Conservation (phyloP, 2,329 filamentous ascomycete genomes). For the Stemphylium vesicarium region DNA sequence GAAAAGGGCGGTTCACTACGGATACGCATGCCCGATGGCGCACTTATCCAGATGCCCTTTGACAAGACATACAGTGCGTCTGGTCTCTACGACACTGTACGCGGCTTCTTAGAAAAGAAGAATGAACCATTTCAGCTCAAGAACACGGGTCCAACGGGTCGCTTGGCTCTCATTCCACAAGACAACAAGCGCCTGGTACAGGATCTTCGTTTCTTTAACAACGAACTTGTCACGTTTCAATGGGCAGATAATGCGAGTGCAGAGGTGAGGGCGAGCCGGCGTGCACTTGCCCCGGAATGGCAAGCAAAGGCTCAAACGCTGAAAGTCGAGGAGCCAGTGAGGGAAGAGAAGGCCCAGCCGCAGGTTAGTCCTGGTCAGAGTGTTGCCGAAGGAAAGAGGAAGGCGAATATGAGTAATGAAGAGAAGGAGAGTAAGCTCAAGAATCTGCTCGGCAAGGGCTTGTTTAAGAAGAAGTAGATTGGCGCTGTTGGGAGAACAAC, state of each 20-base stretch:
- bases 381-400: constrained; percentile 42
- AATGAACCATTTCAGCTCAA: constrained; percentile 75
- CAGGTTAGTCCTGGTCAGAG: constrained; percentile 17
- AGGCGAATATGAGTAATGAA: constrained; percentile 35
- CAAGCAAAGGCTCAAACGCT: constrained; percentile 70
- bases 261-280: constrained; percentile 58
- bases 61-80: constrained; percentile 70
- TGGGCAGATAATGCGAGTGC: constrained; percentile 72
- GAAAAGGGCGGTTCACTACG: constrained; percentile 70
- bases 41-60: constrained; percentile 75
- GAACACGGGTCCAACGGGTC: constrained; percentile 62
- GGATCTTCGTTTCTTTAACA: constrained; percentile 72
- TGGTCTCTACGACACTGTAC: constrained; percentile 76
- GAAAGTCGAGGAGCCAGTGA: constrained; percentile 63
- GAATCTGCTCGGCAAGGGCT: constrained; percentile 44
- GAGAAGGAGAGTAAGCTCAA: constrained; percentile 52
- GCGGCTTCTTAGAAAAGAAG: constrained; percentile 69
- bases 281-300: constrained; percentile 66
- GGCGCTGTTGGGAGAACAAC: too few relatives aligned
- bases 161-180: constrained; percentile 53
- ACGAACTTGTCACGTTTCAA: constrained; percentile 75
- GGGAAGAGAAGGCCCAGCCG: constrained; percentile 15
- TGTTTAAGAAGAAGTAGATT: constrained; percentile 43
- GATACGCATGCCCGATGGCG: constrained; percentile 87
- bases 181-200: constrained; percentile 68